These are phyloP conservation scores for Suillus ampliporus DNA, from an alignment of 768 basidiomycete species.

Conservation along the genomic window DNA sequence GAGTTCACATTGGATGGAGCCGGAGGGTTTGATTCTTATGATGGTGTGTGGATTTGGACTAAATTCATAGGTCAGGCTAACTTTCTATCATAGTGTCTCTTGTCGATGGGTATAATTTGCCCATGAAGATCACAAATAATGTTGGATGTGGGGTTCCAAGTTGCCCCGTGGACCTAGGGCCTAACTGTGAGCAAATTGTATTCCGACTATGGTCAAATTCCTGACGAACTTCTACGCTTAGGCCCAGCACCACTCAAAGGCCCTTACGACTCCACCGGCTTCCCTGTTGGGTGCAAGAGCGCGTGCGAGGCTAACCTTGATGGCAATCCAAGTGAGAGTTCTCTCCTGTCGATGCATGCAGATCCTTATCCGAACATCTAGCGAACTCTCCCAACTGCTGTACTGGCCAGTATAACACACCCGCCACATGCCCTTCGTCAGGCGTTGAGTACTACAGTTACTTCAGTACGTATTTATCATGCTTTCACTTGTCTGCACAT, in stretches of 20 bases:
- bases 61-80: background rate
- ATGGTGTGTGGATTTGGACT: conserved; percentile 44
- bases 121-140: conserved; percentile 61
- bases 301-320: conserved; percentile 53
- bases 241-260: conserved; percentile 58
- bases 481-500: background rate
- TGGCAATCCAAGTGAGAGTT: conserved; percentile 35
- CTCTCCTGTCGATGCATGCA: background rate
- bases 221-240: conserved; percentile 20
- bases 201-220: background rate
- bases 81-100: conserved; percentile 53
- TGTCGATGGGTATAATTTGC: conserved; percentile 71
- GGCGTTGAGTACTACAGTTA: conserved; percentile 47
- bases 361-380: conserved; percentile 21
- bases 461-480: conserved; percentile 45
- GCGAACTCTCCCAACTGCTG: conserved; percentile 71
- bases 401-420: conserved; percentile 56
- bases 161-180: conserved; percentile 66
- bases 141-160: conserved; percentile 57
- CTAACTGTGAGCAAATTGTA: conserved; percentile 49
- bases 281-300: conserved; percentile 64
- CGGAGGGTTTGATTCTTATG: conserved; percentile 59
- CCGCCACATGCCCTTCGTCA: conserved; percentile 60
- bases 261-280: conserved; percentile 57
- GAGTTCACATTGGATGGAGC: conserved; percentile 67